phyloP scores from a whole-genome alignment of 208 protist species.

The Balamuthia mandrillaris region DNA sequence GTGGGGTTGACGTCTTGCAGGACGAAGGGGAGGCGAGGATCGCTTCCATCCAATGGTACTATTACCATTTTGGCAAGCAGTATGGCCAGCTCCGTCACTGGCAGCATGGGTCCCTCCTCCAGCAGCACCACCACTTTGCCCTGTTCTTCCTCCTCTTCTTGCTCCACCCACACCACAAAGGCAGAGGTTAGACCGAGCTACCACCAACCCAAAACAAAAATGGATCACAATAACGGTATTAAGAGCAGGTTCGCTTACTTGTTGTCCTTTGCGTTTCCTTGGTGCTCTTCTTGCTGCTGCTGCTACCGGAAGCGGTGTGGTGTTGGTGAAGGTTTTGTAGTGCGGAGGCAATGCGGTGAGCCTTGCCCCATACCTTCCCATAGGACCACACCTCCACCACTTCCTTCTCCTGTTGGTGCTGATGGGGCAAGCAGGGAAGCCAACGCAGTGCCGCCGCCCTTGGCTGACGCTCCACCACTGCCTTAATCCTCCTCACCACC shows the following conservation, averaged over 20 bases:
- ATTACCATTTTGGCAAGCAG: slow-evolving; percentile 27
- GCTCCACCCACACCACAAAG: background rate
- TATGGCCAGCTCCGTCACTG: slow-evolving; percentile 10
- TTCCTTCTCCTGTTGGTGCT: background rate
- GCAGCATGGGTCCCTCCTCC: slow-evolving; percentile 20
- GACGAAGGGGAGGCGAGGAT: slow-evolving; percentile 11
- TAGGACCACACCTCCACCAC: background rate
- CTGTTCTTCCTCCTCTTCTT: background rate
- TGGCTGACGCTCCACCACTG: no score
- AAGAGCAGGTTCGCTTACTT: background rate
- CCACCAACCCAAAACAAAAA: no score
- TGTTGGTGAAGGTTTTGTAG: background rate
- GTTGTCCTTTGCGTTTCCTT: background rate
- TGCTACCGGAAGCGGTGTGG: background rate
- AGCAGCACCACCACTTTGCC: slow-evolving; percentile 11
- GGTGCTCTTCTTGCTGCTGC: background rate
- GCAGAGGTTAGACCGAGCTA: background rate
- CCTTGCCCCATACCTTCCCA: background rate
- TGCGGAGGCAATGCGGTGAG: background rate
- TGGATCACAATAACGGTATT: background rate
- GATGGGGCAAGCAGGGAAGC: background rate
- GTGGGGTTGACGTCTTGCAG: background rate
- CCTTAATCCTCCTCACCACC: no score
- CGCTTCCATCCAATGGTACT: slow-evolving; percentile 1
- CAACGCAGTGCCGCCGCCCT: no score